These are phyloP conservation scores for Thielaviopsis ethacetica DNA, from an alignment of 2,329 filamentous ascomycete genomes.

Conservation along the genomic window DNA sequence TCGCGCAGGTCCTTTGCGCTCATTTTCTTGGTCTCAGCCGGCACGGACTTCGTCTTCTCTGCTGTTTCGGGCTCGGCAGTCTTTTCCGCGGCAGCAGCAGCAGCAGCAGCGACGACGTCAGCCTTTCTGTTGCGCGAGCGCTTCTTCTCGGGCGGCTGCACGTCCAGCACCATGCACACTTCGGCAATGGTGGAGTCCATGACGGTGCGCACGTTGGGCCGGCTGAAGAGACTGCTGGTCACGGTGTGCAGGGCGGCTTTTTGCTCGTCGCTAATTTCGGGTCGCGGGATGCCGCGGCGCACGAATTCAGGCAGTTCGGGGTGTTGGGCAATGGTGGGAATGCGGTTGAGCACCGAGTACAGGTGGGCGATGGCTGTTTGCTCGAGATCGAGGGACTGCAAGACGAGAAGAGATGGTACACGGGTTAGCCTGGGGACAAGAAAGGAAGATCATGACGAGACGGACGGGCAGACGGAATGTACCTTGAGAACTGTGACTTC, in stretches of 20 bases:
- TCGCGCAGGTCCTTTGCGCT: constrained; percentile 6
- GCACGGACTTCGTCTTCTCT: constrained; percentile 15
- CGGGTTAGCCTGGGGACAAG: constrained; percentile 3
- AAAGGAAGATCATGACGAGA: not conserved
- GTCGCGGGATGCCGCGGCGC: constrained; percentile 30
- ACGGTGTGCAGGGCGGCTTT: constrained; percentile 38
- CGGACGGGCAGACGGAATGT: not conserved
- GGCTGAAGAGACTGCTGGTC: constrained; percentile 39
- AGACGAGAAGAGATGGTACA: not conserved
- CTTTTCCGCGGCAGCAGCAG: constrained; percentile 15
- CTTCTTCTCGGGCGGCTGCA: constrained; percentile 30
- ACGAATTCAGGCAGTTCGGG: constrained; percentile 33
- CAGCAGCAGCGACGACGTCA: constrained; percentile 16
- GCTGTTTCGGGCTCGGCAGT: constrained; percentile 12
- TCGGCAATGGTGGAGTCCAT: constrained; percentile 31
- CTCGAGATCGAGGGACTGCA: constrained; percentile 38
- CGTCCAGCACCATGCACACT: constrained; percentile 31
- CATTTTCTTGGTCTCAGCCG: constrained; percentile 18
- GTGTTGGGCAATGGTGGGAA: constrained; percentile 35
- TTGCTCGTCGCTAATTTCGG: constrained; percentile 35
- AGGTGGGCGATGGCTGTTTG: constrained; percentile 40
- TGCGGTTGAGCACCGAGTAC: constrained; percentile 35
- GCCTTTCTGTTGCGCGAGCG: constrained; percentile 17
- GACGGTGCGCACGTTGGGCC: constrained; percentile 31
- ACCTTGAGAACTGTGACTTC: constrained; percentile 42